Conservation (phyloP, 2,329 filamentous ascomycete species). For the Elsinoe ampelina region DNA sequence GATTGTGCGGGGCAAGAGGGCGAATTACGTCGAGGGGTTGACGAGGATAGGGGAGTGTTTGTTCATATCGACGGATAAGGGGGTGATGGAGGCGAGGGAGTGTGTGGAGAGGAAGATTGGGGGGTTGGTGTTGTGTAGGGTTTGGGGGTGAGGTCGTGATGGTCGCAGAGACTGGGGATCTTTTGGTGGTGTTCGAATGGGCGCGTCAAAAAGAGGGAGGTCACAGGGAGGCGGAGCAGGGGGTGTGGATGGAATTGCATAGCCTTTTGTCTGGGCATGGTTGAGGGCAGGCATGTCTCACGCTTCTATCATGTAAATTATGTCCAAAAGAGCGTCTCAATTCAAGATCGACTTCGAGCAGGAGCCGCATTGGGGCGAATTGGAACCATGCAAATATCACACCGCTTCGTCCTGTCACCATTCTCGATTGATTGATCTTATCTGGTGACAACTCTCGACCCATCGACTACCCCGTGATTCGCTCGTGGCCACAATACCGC, state of each 20-base stretch:
- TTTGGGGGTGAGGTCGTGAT: slow-evolving; percentile 33
- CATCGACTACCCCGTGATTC: no score
- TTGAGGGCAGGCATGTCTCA: not conserved
- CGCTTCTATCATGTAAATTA: not conserved
- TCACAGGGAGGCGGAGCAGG: not conserved
- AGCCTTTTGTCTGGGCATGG: not conserved
- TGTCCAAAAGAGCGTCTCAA: not conserved
- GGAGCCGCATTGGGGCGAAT: no score
- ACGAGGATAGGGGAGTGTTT: slow-evolving; percentile 70
- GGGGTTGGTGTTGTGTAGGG: slow-evolving; percentile 68
- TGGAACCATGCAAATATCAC: no score
- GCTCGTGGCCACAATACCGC: no score
- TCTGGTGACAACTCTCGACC: no score
- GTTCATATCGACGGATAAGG: slow-evolving; percentile 67
- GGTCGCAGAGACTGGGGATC: no score
- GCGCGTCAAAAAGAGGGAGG: not conserved
- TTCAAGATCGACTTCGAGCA: no score
- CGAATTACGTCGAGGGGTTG: slow-evolving; percentile 60
- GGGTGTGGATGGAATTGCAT: not conserved
- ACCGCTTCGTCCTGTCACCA: no score
- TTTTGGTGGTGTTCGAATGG: no score
- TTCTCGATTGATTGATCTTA: no score
- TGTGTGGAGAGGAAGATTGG: slow-evolving; percentile 71
- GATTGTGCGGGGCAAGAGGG: slow-evolving; percentile 59
- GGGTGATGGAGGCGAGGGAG: slow-evolving; percentile 73